Conservation (phyloP, 2,329 filamentous ascomycete species). For the Trichothecium roseum region DNA sequence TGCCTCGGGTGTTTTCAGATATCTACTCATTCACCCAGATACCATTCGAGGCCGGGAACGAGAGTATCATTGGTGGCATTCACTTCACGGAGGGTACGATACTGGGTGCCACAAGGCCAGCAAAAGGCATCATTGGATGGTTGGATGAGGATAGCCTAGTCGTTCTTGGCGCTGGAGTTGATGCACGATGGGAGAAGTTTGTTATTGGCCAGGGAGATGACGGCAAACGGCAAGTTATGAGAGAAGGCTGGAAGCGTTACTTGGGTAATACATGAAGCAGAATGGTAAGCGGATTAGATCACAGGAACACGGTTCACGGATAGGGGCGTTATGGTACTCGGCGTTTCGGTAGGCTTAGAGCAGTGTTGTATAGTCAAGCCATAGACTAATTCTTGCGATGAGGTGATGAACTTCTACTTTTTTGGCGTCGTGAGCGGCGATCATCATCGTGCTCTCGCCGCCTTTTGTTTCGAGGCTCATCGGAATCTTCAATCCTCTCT, state of each 20-base stretch:
- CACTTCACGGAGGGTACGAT: constrained; percentile 32
- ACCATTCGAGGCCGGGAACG: constrained; percentile 76
- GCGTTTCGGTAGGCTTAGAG: constrained; percentile 1
- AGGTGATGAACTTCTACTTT: constrained; percentile 35
- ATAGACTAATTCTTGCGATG: constrained; percentile 15
- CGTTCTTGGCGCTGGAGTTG: constrained; percentile 68
- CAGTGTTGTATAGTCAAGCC: constrained; percentile 2
- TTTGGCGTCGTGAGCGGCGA: constrained; percentile 12
- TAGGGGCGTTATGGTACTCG: neutral
- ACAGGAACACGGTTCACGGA: no score
- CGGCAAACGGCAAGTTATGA: constrained; percentile 53
- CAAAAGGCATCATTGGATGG: constrained; percentile 84
- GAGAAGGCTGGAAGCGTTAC: constrained; percentile 79
- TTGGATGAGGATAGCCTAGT: constrained; percentile 61
- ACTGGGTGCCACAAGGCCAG: constrained; percentile 45
- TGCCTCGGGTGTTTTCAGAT: constrained; percentile 83
- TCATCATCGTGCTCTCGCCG: constrained; percentile 18
- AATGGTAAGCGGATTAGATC: neutral
- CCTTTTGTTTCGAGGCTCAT: constrained; percentile 11
- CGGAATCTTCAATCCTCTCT: constrained; percentile 10
- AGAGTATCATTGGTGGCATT: constrained; percentile 39
- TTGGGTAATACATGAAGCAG: constrained; percentile 31
- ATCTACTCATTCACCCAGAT: constrained; percentile 75
- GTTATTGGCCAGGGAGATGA: constrained; percentile 57
- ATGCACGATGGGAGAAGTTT: constrained; percentile 85